Base-by-base conservation (phyloP, 176 grass and related monocot species). In the Carex kokanica region DNA sequence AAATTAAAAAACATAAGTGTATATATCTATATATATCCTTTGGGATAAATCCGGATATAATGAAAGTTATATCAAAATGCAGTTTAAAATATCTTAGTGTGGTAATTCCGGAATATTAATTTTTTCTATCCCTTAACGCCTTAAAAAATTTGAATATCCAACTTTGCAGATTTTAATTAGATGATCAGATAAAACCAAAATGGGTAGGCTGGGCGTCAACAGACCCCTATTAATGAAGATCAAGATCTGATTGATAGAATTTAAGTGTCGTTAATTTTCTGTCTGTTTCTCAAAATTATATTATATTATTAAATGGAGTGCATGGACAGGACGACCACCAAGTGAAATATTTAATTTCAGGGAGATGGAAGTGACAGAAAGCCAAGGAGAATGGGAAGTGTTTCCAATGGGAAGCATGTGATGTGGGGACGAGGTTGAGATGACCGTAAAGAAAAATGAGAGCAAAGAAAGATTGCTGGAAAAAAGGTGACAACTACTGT, bases 401-500 rank as follows among this genome's bases (percentile, higher is more conserved):
- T 36, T 31, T 65, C 25, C 29, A 66, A 32, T 3, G 70, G 11
- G 21, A 52, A 52, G 43, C 70, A 74, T 74, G 70, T 51, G 70
- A 74, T 4, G 70, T 27, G 69, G 69, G 69, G 36, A 49, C 69
- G 38, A 73, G 16, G 9, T 74, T 52, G 70, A 74, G 23, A 51
- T 74, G 43, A 74, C 43, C 21, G 4, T 74, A 52, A 21, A 47
- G 40, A 47, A 43, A 68, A 68, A 49, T 49, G 3, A 49, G 69
- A 51, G 36, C 36, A 20, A n/a, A 16, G n/a, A 20, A n/a, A 16
- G n/a, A 21, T 41, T 73, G 41, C n/a, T 72, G 40, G 10, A 74
- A 74, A 51, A 51, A 21, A 52, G 43, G 70, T 74, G 70, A 51
- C 70, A 74, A 6, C 10, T 52, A 74, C 43, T 74, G 70, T 52